Percentiles rank a stretch among this genome's conserved stretches.
These are phyloP conservation scores for Fusarium illudens DNA, from an alignment of 2,329 filamentous ascomycete genomes.

Conservation along the genomic window DNA sequence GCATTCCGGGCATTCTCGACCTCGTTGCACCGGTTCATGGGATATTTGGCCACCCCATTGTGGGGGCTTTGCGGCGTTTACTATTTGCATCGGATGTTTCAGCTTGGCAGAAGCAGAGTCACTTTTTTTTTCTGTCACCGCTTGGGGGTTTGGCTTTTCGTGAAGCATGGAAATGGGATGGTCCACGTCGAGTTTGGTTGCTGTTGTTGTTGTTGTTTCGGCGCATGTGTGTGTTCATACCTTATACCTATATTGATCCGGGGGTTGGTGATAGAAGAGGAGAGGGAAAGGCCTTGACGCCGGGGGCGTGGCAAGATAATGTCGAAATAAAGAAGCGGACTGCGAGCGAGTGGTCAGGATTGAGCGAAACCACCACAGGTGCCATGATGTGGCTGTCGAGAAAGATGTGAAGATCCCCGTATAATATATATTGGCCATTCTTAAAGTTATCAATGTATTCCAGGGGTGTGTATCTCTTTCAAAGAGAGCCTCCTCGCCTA, in stretches of 20 bases:
- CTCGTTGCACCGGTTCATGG: slow-evolving; percentile 5
- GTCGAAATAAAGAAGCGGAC: slow-evolving; percentile 14
- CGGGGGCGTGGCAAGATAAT: slow-evolving; percentile 15
- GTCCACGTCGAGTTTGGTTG: background rate
- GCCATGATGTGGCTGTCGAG: background rate
- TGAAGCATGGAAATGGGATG: background rate
- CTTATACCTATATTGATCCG: slow-evolving; percentile 9
- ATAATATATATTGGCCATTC: background rate
- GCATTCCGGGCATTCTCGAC: slow-evolving; percentile 3
- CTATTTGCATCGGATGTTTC: slow-evolving; percentile 1
- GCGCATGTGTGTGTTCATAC: slow-evolving; percentile 13
- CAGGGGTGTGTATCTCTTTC: background rate
- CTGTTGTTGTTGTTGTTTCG: background rate
- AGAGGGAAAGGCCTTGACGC: background rate
- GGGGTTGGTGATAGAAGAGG: slow-evolving; percentile 2
- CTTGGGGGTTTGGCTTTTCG: background rate
- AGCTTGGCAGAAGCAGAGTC: background rate
- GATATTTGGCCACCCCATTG: background rate
- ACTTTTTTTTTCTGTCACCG: background rate
- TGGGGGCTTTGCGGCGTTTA: slow-evolving; percentile 15
- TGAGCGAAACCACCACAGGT: background rate
- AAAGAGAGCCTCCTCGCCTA: background rate
- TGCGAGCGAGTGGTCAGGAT: background rate
- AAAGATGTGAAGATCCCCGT: background rate
- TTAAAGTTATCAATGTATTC: background rate